Evolutionary conservation across 73 alveolate genomes (phyloP), one percentile per base, ranked within the genome.

Genomic region (Blepharisma japonicum): DNA sequence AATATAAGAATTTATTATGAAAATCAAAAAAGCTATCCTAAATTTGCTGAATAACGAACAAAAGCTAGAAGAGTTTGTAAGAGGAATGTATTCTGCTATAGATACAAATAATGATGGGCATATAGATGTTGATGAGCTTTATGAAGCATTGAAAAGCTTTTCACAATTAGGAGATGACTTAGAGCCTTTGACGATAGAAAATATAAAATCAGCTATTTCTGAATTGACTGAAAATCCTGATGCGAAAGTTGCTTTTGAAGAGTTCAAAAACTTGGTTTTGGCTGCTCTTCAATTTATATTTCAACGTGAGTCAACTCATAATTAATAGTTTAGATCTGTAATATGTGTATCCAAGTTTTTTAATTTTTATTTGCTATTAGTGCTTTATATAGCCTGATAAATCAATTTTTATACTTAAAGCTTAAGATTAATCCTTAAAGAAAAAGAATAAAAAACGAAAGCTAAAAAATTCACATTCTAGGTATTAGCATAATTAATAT

Each of bases 71-170:
- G 11, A 14, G 2, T 25, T 61, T 18, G 74, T 61, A 8, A 14
- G 47, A 61, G 74, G 18, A 61, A 39, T 39, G 11, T 61, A 14
- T 61, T 61, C 74, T 61, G 74, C 74, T 25, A 61, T 61, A 18
- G 74, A 61, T 61, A 61, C n/a, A 61, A 39, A 61, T 61, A 39
- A 25, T 14, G 14, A n/a, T 8, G 74, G 74, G 5, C 47, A 61
- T 14, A 61, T 61, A 14, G 74, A 61, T 25, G 74, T 14, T 25
- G 11, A 14, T 61, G 74, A 61, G 23, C 46, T 61, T 8, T 61
- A 61, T 61, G 74, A 61, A 18, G 23, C 23, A 8, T 5, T 61
- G 74, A 61, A 61, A 61, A n/a, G 23, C 23, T n/a, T 61, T 25
- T 61, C 74, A 18, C 74, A 61, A 2, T 3, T 32, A 32, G 42